A percentile compares a stretch with the other conserved stretches of the same genome.
Evolutionary conservation across 768 basidiomycete genomes (phyloP).

Genomic region (Termitomyces sp.): DNA sequence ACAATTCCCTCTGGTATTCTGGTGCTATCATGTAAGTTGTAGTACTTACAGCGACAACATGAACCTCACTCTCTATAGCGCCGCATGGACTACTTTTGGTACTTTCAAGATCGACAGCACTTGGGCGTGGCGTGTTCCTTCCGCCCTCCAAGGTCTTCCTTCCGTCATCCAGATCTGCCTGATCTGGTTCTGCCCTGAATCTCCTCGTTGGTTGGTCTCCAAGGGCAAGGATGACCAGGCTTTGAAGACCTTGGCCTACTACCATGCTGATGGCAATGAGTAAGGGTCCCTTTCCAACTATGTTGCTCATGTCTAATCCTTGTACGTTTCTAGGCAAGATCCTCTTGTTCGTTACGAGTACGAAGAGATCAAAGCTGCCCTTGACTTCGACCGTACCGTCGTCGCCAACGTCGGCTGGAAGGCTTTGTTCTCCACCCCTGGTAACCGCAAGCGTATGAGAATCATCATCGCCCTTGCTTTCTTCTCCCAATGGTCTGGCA

Average conservation of each 20-base stretch:
- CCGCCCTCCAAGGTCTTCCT: conserved; percentile 64
- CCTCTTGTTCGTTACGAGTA: conserved; percentile 70
- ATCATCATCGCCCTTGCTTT: conserved; percentile 75
- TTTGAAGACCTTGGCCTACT: conserved; percentile 65
- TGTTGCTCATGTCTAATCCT: background rate
- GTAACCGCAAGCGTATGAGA: conserved; percentile 71
- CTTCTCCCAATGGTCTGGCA: conserved; percentile 86
- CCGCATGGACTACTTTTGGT: conserved; percentile 84
- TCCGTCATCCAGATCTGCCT: conserved; percentile 61
- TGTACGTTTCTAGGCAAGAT: conserved; percentile 35
- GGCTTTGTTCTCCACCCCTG: conserved; percentile 56
- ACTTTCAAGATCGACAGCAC: conserved; percentile 62
- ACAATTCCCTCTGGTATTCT: conserved; percentile 85
- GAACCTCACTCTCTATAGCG: conserved; percentile 39
- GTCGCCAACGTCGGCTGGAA: conserved; percentile 62
- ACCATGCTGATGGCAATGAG: conserved; percentile 75
- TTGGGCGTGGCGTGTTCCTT: conserved; percentile 85
- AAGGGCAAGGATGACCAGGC: conserved; percentile 72
- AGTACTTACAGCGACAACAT: background rate
- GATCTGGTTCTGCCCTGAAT: conserved; percentile 72
- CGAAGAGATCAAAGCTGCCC: conserved; percentile 74
- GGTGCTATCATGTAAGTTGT: conserved; percentile 55
- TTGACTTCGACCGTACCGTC: conserved; percentile 60
- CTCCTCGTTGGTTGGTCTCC: conserved; percentile 76
- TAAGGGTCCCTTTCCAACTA: conserved; percentile 17